Conservation (phyloP, 768 basidiomycete species). For the Tricholoma bakamatsutake region DNA sequence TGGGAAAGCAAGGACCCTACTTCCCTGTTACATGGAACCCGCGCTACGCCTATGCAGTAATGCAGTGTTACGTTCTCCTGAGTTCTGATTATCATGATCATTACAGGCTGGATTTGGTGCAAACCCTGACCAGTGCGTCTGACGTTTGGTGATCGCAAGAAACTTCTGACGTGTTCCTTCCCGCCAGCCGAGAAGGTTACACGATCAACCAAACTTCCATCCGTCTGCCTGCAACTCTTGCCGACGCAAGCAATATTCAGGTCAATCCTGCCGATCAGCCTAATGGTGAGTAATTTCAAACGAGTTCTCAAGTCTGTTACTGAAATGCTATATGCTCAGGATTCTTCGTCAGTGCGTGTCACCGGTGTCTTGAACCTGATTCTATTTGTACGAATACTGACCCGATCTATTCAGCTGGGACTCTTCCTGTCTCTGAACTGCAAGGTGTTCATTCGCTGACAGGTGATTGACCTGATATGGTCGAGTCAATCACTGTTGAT, state of each 20-base stretch:
- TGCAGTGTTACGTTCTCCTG: not conserved
- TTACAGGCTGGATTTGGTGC: conserved; percentile 33
- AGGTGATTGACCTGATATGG: conserved; percentile 15
- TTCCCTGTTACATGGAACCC: conserved; percentile 43
- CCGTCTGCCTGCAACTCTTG: conserved; percentile 29
- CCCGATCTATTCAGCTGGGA: conserved; percentile 22
- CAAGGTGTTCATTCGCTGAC: conserved; percentile 39
- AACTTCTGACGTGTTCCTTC: not conserved
- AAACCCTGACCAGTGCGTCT: conserved; percentile 34
- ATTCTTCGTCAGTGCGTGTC: conserved; percentile 25
- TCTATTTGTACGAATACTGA: not conserved
- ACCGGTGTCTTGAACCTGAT: not conserved
- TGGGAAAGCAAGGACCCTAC: conserved; percentile 35
- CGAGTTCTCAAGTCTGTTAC: not conserved
- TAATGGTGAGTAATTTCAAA: conserved; percentile 16
- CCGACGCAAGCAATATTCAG: conserved; percentile 16
- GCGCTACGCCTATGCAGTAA: conserved; percentile 34
- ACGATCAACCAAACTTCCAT: conserved; percentile 29
- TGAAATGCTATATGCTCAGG: conserved; percentile 13
- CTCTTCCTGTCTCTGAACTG: conserved; percentile 24
- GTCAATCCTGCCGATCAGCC: conserved; percentile 32
- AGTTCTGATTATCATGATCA: not conserved
- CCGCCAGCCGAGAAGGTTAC: conserved; percentile 30
- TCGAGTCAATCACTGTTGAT: not conserved
- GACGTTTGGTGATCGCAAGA: not conserved